Percentiles rank a stretch among this genome's conserved stretches.
Conservation (phyloP, 2,329 filamentous ascomycete genomes). For the Graphilbum fragrans region DNA sequence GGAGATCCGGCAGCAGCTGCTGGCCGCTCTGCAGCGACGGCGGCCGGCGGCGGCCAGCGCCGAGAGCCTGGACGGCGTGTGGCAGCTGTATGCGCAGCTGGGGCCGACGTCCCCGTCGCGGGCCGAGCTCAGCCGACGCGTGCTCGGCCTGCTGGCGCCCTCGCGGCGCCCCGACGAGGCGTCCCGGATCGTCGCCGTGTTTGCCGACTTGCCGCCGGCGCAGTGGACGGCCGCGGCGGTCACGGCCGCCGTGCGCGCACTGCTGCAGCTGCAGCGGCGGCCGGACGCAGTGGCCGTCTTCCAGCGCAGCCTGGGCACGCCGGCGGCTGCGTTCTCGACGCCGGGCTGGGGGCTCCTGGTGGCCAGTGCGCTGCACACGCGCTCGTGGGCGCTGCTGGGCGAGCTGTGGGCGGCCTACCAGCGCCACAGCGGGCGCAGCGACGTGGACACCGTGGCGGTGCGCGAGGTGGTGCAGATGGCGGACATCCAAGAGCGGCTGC, state of each 20-base stretch:
- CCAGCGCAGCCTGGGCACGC: constrained; percentile 19
- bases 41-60: not conserved
- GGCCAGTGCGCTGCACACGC: constrained; percentile 23
- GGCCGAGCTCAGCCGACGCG: constrained; percentile 15
- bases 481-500: not conserved
- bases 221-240: constrained; percentile 30
- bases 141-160: constrained; percentile 29
- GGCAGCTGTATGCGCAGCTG: constrained; percentile 28
- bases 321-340: constrained; percentile 1
- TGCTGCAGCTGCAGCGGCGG: constrained; percentile 26
- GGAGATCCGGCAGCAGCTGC: not conserved
- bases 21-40: not conserved
- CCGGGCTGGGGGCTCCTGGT: constrained; percentile 32
- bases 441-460: not conserved
- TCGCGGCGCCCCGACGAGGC: constrained; percentile 31
- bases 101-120: constrained; percentile 15
- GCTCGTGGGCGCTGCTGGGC: constrained; percentile 23
- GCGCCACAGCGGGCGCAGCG: constrained; percentile 1
- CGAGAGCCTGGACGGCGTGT: constrained; percentile 24
- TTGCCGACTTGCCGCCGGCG: constrained; percentile 21
- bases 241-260: constrained; percentile 26
- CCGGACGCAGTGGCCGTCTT: constrained; percentile 27
- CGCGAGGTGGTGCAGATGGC: not conserved
- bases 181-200: constrained; percentile 31
- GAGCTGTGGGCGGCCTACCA: constrained; percentile 24